Evolutionary conservation across 441 rosid species (phyloP), one percentile per base, ranked within the genome.

Genomic region (Eruca vesicaria): DNA sequence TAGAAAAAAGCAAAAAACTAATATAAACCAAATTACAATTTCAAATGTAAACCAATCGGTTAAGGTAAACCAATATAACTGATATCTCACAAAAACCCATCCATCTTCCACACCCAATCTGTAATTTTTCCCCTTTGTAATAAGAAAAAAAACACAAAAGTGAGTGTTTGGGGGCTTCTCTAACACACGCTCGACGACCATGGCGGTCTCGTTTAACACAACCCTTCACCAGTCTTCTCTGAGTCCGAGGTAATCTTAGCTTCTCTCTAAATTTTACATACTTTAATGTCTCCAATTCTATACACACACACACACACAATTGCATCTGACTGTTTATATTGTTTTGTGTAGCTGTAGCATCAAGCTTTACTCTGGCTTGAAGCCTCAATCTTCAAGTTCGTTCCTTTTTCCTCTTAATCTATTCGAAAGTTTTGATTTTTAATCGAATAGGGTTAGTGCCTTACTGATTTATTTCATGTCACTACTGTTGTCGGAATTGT

Each of bases 291-390:
- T 56, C 9, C 58, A 19, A 10, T 38, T 26, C 5, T 16, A 18
- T 36, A 18, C 53, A 41, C 62, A 2, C 36, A 35, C 48, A 43
- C 8, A 20, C 56, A 65, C 50, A 5, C 36, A 31, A 45, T 11
- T 68, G 18, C 55, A 57, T 58, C 64, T 76, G 56, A 63, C 35
- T 63, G 38, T 43, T 33, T 28, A 0, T 7, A 18, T 56, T n/a
- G 26, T 53, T 45, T 2, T 32, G 32, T 67, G 75, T 90, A 90
- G 98, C 69, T 84, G 81, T 68, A 84, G 88, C 32, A 78, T 89
- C 74, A 88, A 81, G 88, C 84, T 86, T 59, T 86, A 86, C 62
- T 86, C 97, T 7, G 97, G 97, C 61, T 82, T 90, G 61, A 92
- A 86, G 84, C 88, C 87, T 81, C 92, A 87, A 45, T 87, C 91